Percentiles rank a stretch among this genome's conserved stretches.
phyloP scores from a whole-genome alignment of 1,139 yeast species.

The Pneumocystis oryctolagi region DNA sequence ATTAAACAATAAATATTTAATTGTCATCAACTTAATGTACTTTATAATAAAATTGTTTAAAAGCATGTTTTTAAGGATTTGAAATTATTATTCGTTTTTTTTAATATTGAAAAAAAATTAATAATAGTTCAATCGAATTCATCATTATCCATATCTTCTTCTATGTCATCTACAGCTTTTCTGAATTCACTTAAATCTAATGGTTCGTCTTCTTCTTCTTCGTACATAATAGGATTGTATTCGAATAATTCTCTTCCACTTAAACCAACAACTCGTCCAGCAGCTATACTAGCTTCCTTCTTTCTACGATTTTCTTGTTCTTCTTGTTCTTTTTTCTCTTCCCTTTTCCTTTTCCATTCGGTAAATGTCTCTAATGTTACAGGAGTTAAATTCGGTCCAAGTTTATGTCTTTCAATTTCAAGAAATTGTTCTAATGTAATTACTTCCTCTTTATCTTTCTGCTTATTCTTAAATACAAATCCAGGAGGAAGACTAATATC shows the following conservation, averaged over 20 bases:
- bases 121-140: background rate
- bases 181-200: constrained; percentile 23
- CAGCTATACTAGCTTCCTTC: constrained; percentile 26
- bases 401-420: constrained; percentile 78
- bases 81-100: background rate
- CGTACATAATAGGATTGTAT: constrained; percentile 40
- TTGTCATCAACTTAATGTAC: background rate
- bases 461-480: constrained; percentile 88
- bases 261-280: constrained; percentile 25
- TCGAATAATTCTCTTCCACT: constrained; percentile 74
- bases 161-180: background rate
- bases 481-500: constrained; percentile 76
- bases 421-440: constrained; percentile 90
- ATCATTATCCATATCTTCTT: background rate
- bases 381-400: constrained; percentile 73
- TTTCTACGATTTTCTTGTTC: constrained; percentile 33
- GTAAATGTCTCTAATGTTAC: constrained; percentile 72
- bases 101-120: background rate
- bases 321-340: constrained; percentile 45
- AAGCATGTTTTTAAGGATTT: background rate
- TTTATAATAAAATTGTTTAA: background rate
- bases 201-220: constrained; percentile 15
- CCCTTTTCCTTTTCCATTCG: constrained; percentile 66
- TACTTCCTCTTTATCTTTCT: constrained; percentile 75
- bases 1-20: background rate